Base-by-base conservation (phyloP, 148 eudicot species). In the Vaccinium darrowii region DNA sequence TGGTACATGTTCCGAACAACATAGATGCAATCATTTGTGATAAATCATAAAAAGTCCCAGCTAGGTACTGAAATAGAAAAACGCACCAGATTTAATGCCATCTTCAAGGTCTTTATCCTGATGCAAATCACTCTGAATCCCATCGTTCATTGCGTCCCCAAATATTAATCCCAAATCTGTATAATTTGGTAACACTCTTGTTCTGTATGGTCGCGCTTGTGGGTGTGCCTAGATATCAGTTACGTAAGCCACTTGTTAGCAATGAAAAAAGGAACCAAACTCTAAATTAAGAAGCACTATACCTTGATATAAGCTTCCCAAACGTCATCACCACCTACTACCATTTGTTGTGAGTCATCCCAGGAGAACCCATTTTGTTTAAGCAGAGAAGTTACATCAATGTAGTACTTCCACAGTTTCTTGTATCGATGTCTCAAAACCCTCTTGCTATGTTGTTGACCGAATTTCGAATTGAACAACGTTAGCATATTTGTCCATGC, bases 301-400 rank as follows among this genome's bases (percentile, higher is more conserved):
- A 88, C 90, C 90, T 86, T 88, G 82, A 84, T 47, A 86, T 88
- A 88, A 81, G 82, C 86, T 62, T 88, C 86, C 90, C 90, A 88
- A 50, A 86, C 83, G 80, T 84, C 88, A 71, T 86, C 86, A 67
- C 54, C 79, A 81, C 85, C 90, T 19, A 50, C 88, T 50, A 88
- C 76, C 88, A 81, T 84, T 81, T 88, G 80, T 49, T 84, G 78
- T 43, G 81, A 84, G 76, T 81, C 88, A 84, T 88, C 88, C 90
- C 90, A 88, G 36, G 80, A 86, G 80, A 88, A 88, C 49, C 88
- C 90, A 53, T 88, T 73, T 77, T 86, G 90, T 77, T 84, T 86
- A 23, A 84, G 63, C 73, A 88, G 84, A 76, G 79, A 58, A 25
- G 78, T 77, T 60, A 86, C 60, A 84, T 88, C 90, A 72, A 12